Evolutionary conservation across 164 flowering plant species (phyloP), one percentile per base, ranked within the genome.

Genomic region (Stephania cephalantha): DNA sequence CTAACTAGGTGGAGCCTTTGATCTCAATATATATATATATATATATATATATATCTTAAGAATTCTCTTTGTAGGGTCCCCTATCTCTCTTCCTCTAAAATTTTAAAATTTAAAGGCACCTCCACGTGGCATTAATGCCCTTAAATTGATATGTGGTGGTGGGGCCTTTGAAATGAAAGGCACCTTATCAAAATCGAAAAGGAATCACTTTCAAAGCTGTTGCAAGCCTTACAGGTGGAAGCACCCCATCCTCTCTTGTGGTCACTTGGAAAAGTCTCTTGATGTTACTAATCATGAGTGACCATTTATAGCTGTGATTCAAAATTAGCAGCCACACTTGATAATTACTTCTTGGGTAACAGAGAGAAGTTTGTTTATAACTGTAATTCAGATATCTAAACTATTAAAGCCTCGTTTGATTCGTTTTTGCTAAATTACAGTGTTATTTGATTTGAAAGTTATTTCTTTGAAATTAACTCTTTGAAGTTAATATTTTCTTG

Each of bases 21-120:
- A 35, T 35, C 42, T 35, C 42, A 35, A 35, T 35, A 35, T 35
- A 4, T 35, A 2, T 35, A 2, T 35, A 2, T 35, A 35, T 2
- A 35, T 35, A 35, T 35, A 35, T 0, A 35, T n/a, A 18, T n/a
- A 58, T 6, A 1, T 66, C 17, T 0, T 11, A 71, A 50, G 64
- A 71, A 35, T 71, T 64, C 42, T 61, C 66, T 61, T n/a, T 61
- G 20, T 61, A 61, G 66, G 66, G 20, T 25, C 66, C 55, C 29
- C 15, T 8, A 17, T 50, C 6, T 15, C 55, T 50, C 9, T 48
- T 25, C 70, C 30, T 50, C 4, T 50, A 50, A 44, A 70, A 44
- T 9, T 46, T 17, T 15, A 70, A 46, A 35, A 44, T 18, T 7
- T 7, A 63, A 50, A 50, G 55, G 55, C 30, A 70, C 52, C 11